Percentiles rank a stretch among this genome's conserved stretches.
These are phyloP conservation scores for Ammopiptanthus mongolicus DNA, from an alignment of 306 rosid species.

Conservation along the genomic window DNA sequence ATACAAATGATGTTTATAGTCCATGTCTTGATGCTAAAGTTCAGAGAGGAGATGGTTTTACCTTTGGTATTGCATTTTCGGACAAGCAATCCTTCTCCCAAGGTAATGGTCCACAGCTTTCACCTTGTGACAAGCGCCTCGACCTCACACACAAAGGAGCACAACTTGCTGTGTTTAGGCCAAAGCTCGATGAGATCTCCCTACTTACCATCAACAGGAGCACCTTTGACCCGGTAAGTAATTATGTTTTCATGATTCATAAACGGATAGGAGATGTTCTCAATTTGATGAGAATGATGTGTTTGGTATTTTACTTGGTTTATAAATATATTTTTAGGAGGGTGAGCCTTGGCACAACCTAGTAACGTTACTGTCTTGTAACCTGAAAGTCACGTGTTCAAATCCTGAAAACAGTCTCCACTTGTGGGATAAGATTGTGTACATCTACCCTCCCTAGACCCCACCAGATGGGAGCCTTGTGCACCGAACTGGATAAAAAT, in stretches of 20 bases:
- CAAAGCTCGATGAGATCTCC: constrained; percentile 72
- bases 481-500: too few species aligned
- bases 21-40: constrained; percentile 75
- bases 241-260: neutral
- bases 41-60: constrained; percentile 70
- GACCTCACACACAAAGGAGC: constrained; percentile 38
- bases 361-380: too few species aligned
- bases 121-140: constrained; percentile 81
- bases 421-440: too few species aligned
- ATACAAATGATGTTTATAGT: constrained; percentile 61
- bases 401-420: too few species aligned
- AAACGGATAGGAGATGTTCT: neutral
- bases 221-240: constrained; percentile 36
- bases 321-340: neutral
- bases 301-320: neutral
- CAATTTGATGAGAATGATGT: neutral
- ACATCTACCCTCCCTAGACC: too few species aligned
- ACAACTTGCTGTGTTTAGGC: constrained; percentile 59
- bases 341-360: too few species aligned
- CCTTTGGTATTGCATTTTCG: constrained; percentile 70
- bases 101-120: constrained; percentile 61
- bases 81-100: constrained; percentile 40
- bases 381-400: too few species aligned
- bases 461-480: too few species aligned
- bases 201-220: constrained; percentile 47